Base-by-base conservation (phyloP, 176 grass and related monocot species). In the Hordeum marinum region DNA sequence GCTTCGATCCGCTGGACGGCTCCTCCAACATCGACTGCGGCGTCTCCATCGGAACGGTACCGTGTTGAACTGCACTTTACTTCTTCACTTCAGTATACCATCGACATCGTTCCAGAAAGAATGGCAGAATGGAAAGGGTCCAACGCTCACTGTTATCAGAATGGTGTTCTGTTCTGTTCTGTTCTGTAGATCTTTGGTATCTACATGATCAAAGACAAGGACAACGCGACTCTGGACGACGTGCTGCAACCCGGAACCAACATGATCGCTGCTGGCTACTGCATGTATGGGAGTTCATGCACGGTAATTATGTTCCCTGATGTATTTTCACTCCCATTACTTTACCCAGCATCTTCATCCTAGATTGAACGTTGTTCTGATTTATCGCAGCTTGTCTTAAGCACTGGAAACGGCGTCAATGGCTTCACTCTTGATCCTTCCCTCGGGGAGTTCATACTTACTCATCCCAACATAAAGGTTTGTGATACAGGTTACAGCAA, bases 251-350 rank as follows among this genome's bases (percentile, higher is more conserved):
- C 97, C 29, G 97, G 94, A 62, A 99, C 90, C 11, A 15, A 96
- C 77, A 96, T 96, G 97, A 61, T 96, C 35, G 97, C 94, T 68
- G 97, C 97, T 77, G 97, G 97, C 11, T 99, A 99, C 46, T 99
- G 97, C 84, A 99, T 99, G 97, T 99, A 99, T 3, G 91, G 94
- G 27, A 99, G 97, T 64, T 99, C 93, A 66, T 99, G 96, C 93
- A 99, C 88, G 78, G 97, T 99, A 99, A 91, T 4, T 63, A 73
- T 72, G 14, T 39, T 3, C 0, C 11, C 32, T 21, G 21, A 36
- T 29, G 34, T 2, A 46, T 57, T 84, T 58, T 41, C 15, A 8
- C 20, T 24, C 43, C 0, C 25, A 11, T 39, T 31, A 5, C 2
- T 39, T 84, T 0, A 0, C 29, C 4, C 1, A 8, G 8, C 9